A percentile compares a stretch with the other conserved stretches of the same genome.
phyloP scores from a whole-genome alignment of 768 basidiomycete genomes.

The Cubamyces lactineus region DNA sequence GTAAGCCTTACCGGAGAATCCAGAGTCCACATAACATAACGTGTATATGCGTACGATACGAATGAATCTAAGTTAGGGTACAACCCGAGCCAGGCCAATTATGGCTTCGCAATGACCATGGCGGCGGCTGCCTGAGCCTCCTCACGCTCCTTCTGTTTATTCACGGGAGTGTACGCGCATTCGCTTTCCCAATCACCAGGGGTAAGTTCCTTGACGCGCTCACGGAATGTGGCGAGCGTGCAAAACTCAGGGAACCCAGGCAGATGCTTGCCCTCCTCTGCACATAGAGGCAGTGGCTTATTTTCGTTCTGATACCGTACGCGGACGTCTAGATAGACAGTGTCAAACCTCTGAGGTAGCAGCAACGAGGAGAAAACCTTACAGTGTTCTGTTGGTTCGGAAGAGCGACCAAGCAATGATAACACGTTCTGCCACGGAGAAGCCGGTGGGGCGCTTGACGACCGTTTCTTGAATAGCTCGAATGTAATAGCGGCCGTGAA shows the following conservation, averaged over 20 bases:
- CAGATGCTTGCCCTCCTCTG: conserved; percentile 66
- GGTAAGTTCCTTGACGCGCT: conserved; percentile 64
- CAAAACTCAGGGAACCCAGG: conserved; percentile 76
- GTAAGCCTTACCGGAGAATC: no score
- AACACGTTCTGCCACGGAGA: conserved; percentile 44
- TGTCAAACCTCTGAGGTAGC: neutral
- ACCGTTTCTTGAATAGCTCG: conserved; percentile 57
- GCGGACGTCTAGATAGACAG: conserved; percentile 46
- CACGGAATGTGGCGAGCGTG: conserved; percentile 63
- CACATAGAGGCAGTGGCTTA: conserved; percentile 65
- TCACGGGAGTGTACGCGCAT: conserved; percentile 40
- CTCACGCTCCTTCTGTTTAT: conserved; percentile 22
- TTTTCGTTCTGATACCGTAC: conserved; percentile 77
- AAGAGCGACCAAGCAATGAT: conserved; percentile 38
- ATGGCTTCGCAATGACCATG: conserved; percentile 17
- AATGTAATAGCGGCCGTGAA: conserved; percentile 77
- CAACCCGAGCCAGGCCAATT: neutral
- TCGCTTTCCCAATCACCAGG: conserved; percentile 69
- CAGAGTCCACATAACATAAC: neutral
- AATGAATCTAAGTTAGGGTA: neutral
- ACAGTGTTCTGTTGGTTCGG: conserved; percentile 48
- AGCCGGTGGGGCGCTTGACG: conserved; percentile 12
- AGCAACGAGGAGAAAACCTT: conserved; percentile 23
- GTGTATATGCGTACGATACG: neutral
- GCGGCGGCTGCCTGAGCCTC: conserved; percentile 18